Evolutionary conservation across 192 early-diverging fungal genomes (phyloP), one percentile per base, ranked within the genome.

Genomic region (Linnemannia elongata): DNA sequence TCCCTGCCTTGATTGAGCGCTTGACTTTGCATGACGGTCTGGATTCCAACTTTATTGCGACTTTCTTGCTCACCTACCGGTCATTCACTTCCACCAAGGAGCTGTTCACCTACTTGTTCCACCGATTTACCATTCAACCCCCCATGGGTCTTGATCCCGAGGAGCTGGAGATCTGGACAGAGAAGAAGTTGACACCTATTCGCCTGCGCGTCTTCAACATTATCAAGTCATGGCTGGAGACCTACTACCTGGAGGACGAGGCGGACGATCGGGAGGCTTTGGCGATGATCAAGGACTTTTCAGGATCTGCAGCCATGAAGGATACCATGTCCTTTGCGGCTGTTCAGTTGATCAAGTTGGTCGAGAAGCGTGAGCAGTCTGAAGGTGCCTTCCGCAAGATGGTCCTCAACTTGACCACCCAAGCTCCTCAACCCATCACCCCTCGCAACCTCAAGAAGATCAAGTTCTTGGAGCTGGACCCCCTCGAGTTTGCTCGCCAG

Each of bases 171-270:
- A 90, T 94, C 33, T 99, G 98, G 98, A 92, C 82, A 17, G 95
- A 97, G 71, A 94, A 95, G 84, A 99, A 99, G 89, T 93, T 94
- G 81, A 97, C 94, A 75, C 94, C 97, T 15, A 91, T 99, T 68
- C 95, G 98, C 45, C 93, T 98, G 73, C 96, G 97, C 47, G 98
- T 99, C 1, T 98, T 95, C 91, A 98, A 97, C 83, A 92, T 98
- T 49, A 91, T 99, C 88, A 99, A 98, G 86, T 94, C 90, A 36
- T 99, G 98, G 98, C 88, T 99, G 18, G 98, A 99, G 90, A 94
- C 91, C 70, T 96, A 99, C 86, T 96, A 95, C 84, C 89, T 94
- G n/a, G 96, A 97, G 79, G 93, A 93, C 82, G 92, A 93, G 74
- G 15, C 71, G 7, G 85, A 87, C 24, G 97, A 97, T 83, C 89